These are phyloP conservation scores for Fusarium haematococcum DNA, from an alignment of 2,329 filamentous ascomycete species.

Conservation along the genomic window DNA sequence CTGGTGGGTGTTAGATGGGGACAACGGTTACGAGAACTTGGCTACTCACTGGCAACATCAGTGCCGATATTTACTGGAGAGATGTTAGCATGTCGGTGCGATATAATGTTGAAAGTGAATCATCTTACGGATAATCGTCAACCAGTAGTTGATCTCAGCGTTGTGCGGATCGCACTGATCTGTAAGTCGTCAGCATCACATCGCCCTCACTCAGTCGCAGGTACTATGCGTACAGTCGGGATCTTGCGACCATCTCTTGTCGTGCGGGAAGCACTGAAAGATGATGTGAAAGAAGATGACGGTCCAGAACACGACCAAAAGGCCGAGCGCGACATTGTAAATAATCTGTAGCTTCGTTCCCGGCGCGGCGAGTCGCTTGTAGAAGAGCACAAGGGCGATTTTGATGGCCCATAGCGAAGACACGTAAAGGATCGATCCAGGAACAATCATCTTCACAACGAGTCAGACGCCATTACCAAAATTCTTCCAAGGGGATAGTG, in stretches of 20 bases:
- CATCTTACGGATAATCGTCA: constrained; percentile 35
- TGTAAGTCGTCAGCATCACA: constrained; percentile 3
- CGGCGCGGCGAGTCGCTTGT: constrained; percentile 53
- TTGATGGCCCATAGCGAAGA: constrained; percentile 56
- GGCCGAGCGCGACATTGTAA: constrained; percentile 51
- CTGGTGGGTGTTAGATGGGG: constrained; percentile 23
- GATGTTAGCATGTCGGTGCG: not conserved
- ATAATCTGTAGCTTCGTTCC: constrained; percentile 51
- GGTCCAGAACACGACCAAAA: constrained; percentile 46
- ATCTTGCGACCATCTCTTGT: constrained; percentile 47
- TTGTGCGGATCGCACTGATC: constrained; percentile 36
- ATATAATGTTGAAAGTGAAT: fast-evolving
- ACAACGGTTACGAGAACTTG: fast-evolving
- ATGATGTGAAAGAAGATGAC: constrained; percentile 54
- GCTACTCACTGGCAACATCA: constrained; percentile 36
- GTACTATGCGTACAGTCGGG: constrained; percentile 32
- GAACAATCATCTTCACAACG: constrained; percentile 51
- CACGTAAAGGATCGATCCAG: constrained; percentile 55
- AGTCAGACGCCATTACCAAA: not conserved
- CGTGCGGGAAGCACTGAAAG: constrained; percentile 53
- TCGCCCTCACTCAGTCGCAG: not conserved
- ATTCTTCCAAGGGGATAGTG: not conserved
- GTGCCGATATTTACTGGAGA: constrained; percentile 35
- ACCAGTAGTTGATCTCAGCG: constrained; percentile 38
- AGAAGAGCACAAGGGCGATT: constrained; percentile 55